Evolutionary conservation across 2,329 filamentous ascomycete genomes (phyloP).

Genomic region (Zarea fungicola): DNA sequence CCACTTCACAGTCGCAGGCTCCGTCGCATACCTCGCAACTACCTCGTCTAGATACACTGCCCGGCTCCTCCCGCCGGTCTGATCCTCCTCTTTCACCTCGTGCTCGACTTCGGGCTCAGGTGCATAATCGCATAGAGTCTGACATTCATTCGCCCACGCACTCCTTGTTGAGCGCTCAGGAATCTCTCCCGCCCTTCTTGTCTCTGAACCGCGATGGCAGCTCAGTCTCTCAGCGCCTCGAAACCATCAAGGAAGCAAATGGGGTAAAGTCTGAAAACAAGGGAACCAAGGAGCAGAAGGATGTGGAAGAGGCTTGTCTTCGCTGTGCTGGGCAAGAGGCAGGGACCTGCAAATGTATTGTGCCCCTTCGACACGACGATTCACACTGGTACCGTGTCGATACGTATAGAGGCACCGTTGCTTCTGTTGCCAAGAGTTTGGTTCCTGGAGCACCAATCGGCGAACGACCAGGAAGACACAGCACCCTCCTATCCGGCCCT

Average conservation of each 20-base stretch:
- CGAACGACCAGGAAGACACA: neutral
- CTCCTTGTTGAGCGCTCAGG: neutral
- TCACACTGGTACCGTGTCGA: conserved; percentile 9
- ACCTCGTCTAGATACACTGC: neutral
- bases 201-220: neutral
- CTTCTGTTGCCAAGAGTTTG: conserved; percentile 8
- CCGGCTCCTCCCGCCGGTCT: conserved; percentile 1
- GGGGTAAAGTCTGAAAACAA: neutral
- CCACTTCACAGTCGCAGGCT: neutral
- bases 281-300: neutral
- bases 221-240: neutral
- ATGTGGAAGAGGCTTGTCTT: neutral
- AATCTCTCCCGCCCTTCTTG: conserved; percentile 5
- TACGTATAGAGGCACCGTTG: conserved; percentile 7
- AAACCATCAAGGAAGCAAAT: neutral
- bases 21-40: neutral
- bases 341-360: conserved; percentile 2
- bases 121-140: neutral
- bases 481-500: neutral
- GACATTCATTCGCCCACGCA: neutral
- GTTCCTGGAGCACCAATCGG: conserved; percentile 4
- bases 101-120: neutral
- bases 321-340: conserved; percentile 3
- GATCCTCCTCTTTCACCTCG: conserved; percentile 1
- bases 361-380: conserved; percentile 6